phyloP scores from a whole-genome alignment of 2,329 filamentous ascomycete species.

The Cladosporium phlei region DNA sequence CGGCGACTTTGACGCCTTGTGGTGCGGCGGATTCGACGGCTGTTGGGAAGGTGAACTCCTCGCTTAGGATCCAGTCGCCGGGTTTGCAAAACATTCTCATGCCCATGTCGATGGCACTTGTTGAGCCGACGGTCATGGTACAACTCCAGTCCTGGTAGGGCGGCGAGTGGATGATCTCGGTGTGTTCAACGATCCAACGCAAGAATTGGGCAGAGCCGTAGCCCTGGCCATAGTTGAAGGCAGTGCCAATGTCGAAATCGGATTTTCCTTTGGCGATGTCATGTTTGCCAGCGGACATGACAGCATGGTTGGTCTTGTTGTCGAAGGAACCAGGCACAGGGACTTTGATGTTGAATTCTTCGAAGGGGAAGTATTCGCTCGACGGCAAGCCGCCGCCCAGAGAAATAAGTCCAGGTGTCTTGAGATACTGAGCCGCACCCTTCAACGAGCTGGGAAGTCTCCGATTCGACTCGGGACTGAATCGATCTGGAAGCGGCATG shows the following conservation, averaged over 20 bases:
- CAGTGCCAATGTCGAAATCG: conserved; percentile 72
- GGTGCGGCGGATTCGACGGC: conserved; percentile 62
- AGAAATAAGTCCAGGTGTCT: conserved; percentile 79
- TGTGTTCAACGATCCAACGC: conserved; percentile 90
- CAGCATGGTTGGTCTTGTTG: conserved; percentile 15
- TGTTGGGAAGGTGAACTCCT: conserved; percentile 86
- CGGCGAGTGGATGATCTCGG: conserved; percentile 80
- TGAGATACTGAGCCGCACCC: conserved; percentile 71
- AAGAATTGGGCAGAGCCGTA: conserved; percentile 81
- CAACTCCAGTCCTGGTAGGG: conserved; percentile 89
- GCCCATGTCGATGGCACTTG: conserved; percentile 76
- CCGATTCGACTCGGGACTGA: conserved; percentile 52
- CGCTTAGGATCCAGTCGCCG: conserved; percentile 74
- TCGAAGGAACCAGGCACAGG: conserved; percentile 54
- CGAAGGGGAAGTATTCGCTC: conserved; percentile 87
- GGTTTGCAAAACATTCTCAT: conserved; percentile 75
- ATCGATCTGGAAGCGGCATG: conserved; percentile 18
- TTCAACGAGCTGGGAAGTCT: conserved; percentile 63
- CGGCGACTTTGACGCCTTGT: conserved; percentile 56
- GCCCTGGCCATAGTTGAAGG: conserved; percentile 89
- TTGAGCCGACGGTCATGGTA: conserved; percentile 78
- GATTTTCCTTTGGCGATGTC: conserved; percentile 65
- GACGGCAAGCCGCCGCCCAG: conserved; percentile 89
- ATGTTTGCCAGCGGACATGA: conserved; percentile 72
- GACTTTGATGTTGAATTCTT: conserved; percentile 69